Conservation (phyloP, 2,329 filamentous ascomycete species). For the Apiospora sp. region DNA sequence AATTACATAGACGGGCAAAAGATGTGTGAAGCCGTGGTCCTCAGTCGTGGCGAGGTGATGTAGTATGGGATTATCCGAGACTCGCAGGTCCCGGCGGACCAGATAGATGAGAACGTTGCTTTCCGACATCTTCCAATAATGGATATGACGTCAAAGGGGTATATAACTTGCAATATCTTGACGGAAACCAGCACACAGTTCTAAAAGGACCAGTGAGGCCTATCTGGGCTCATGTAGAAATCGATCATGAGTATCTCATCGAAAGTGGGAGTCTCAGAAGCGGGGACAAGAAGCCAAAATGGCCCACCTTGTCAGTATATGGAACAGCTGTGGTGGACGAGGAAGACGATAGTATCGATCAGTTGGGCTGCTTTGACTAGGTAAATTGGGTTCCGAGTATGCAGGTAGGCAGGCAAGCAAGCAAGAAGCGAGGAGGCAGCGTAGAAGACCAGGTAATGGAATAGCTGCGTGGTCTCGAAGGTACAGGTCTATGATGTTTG, state of each 20-base stretch:
- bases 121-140: conserved; percentile 36
- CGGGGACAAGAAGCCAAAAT: conserved; percentile 1
- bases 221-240: not conserved
- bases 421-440: not conserved
- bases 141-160: conserved; percentile 2
- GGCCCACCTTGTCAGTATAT: conserved; percentile 13
- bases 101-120: conserved; percentile 72
- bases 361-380: not conserved
- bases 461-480: not conserved
- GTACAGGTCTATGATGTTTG: conserved; percentile 23
- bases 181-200: not conserved
- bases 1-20: conserved; percentile 76
- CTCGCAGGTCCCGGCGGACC: conserved; percentile 75
- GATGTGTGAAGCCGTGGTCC: conserved; percentile 68
- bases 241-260: not conserved
- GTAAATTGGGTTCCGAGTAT: not conserved
- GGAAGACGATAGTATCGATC: not conserved
- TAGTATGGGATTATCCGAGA: conserved; percentile 78
- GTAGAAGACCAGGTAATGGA: not conserved
- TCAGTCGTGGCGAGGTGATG: conserved; percentile 59
- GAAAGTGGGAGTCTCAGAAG: not conserved
- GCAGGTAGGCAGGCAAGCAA: not conserved
- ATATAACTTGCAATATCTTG: not conserved
- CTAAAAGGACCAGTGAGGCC: not conserved
- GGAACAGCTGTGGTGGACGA: not conserved